Evolutionary conservation across 129 eudicot genomes (phyloP).

Genomic region (Flaveria ramosissima): DNA sequence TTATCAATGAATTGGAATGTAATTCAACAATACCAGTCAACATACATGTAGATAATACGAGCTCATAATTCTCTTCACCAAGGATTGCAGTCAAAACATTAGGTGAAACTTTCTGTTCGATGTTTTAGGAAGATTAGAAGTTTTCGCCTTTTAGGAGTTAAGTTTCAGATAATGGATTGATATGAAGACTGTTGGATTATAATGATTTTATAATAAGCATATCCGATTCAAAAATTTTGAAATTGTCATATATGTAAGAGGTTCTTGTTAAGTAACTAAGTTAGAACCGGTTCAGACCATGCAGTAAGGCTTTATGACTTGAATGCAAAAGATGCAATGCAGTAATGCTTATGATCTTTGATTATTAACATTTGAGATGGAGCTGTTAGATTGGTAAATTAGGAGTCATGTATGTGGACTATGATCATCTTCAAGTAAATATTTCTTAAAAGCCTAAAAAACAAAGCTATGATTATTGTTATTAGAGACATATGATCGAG

Average conservation of each 20-base stretch:
- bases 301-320: not conserved
- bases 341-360: not conserved
- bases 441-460: not conserved
- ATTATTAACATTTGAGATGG: not conserved
- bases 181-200: not conserved
- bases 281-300: not conserved
- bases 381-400: not conserved
- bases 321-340: slow-evolving; percentile 11
- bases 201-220: not conserved
- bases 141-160: not conserved
- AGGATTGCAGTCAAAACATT: not conserved
- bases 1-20: not conserved
- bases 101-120: not conserved
- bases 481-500: not conserved
- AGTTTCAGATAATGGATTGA: not conserved
- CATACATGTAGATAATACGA: not conserved
- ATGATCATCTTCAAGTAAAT: slow-evolving; percentile 1
- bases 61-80: not conserved
- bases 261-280: not conserved
- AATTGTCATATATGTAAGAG: not conserved
- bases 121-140: not conserved
- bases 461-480: not conserved
- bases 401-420: not conserved
- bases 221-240: not conserved
- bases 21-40: not conserved